Evolutionary conservation across 306 rosid species (phyloP).

Genomic region (Prinsepia uniflora): DNA sequence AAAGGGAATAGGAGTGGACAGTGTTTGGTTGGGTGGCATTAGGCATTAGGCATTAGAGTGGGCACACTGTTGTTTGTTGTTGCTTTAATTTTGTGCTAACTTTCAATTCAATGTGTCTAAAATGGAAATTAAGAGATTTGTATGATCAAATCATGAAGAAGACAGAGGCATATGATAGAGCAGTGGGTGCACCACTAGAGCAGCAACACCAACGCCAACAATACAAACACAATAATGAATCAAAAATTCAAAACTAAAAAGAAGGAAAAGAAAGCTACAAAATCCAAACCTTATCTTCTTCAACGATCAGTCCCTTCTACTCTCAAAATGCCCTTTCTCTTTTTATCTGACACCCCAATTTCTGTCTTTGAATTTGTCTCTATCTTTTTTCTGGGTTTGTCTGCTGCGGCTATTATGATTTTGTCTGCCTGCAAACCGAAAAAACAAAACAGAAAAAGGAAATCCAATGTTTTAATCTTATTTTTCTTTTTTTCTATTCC

Average conservation of each 20-base stretch:
- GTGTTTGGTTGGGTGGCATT: conserved; percentile 9
- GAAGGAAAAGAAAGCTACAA: conserved; percentile 10
- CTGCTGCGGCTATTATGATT: conserved; percentile 25
- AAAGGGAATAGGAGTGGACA: too few relatives aligned
- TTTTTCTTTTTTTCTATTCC: neutral
- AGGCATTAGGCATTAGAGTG: conserved; percentile 3
- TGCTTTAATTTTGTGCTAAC: neutral
- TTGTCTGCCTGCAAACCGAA: conserved; percentile 18
- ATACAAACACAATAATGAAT: neutral
- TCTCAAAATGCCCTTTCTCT: neutral
- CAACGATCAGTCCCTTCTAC: neutral
- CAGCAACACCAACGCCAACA: neutral
- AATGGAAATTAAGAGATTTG: conserved; percentile 4
- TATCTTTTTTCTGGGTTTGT: conserved; percentile 28
- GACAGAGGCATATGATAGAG: conserved; percentile 19
- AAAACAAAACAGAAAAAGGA: too few relatives aligned
- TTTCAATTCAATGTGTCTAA: conserved; percentile 14
- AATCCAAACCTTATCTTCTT: conserved; percentile 37
- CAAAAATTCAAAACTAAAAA: neutral
- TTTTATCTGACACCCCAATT: conserved; percentile 27
- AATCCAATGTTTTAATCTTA: too few relatives aligned
- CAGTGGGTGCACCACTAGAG: conserved; percentile 28
- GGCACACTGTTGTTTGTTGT: conserved; percentile 6
- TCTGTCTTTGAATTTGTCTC: conserved; percentile 32
- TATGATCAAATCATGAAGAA: conserved; percentile 16